Percentiles rank a stretch among this genome's conserved stretches.
Conservation (phyloP, 148 eudicot genomes). For the Suaeda aralocaspica region DNA sequence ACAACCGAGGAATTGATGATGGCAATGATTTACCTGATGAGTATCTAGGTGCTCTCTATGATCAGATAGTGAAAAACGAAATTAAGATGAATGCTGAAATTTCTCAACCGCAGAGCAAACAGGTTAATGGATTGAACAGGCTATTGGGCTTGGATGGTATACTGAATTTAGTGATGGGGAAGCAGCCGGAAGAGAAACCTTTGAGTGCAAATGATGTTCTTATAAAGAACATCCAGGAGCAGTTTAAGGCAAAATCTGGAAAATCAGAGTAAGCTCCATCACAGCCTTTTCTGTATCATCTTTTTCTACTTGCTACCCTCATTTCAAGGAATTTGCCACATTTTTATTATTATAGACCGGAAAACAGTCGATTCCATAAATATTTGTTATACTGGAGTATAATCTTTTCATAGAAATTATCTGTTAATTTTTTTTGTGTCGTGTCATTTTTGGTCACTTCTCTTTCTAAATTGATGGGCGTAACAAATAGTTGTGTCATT, state of each 20-base stretch:
- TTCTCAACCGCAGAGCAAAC: slow-evolving; percentile 88
- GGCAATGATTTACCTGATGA: slow-evolving; percentile 97
- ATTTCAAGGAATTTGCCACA: background rate
- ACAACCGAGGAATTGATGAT: slow-evolving; percentile 95
- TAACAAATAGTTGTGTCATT: background rate
- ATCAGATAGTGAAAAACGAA: slow-evolving; percentile 90
- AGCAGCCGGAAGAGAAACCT: slow-evolving; percentile 92
- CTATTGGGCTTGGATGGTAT: slow-evolving; percentile 93
- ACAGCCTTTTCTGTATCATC: background rate
- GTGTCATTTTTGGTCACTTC: background rate
- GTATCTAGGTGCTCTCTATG: slow-evolving; percentile 78
- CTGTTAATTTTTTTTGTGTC: background rate
- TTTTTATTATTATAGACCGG: background rate
- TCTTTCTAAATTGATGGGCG: background rate
- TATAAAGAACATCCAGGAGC: slow-evolving; percentile 93
- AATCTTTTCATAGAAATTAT: background rate
- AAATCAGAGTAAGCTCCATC: slow-evolving; percentile 76
- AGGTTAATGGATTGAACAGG: slow-evolving; percentile 73
- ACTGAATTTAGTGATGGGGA: slow-evolving; percentile 86
- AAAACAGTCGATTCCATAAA: background rate
- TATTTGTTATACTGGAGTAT: too few species aligned
- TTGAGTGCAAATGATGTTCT: slow-evolving; percentile 86
- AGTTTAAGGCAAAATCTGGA: slow-evolving; percentile 83
- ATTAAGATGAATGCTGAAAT: slow-evolving; percentile 90
- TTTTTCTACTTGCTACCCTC: background rate